Base-by-base conservation (phyloP, 148 eudicot species). In the Amaranthus cruentus region DNA sequence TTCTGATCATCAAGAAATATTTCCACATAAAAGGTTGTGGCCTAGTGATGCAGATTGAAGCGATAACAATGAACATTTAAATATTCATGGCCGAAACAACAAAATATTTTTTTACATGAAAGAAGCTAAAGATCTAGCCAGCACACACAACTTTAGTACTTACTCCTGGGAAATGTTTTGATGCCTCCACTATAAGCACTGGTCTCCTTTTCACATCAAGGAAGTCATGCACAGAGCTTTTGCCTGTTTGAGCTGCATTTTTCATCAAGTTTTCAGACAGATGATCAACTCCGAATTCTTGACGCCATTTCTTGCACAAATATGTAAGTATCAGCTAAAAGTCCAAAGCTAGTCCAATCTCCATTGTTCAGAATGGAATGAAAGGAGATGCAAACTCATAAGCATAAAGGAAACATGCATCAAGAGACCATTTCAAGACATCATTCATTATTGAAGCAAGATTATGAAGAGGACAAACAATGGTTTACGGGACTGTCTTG, bases 161-260 rank as follows among this genome's bases (percentile, higher is more conserved):
- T 84, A 95, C 99, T 69, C 76, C 81, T 42, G 94, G 88, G 44
- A 86, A 59, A 87, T 95, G 97, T 78, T 90, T 91, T 56, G 96
- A 86, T 54, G 91, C 88, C 54, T 81, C 87, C 67, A 95, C 99
- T 79, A 95, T 76, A 62, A 95, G 78, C 50, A 95, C 96, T 7
- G 99, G 96, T 72, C 99, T 83, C 67, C 76, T 87, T 58, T 80
- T 55, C 62, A 85, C 83, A 86, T 95, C 97, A 75, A 86, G 88
- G 72, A 61, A 78, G 73, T 92, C 92, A 75, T 88, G 99, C 76
- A 95, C 75, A 73, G 66, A 90, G 70, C 92, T 80, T 85, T 91
- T 95, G 69, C 99, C 97, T 51, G 90, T 87, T 81, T 85, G 80
- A 64, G 92, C 92, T 74, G 72, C 84, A 72, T 46, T 73, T 79